Evolutionary conservation across 2,329 filamentous ascomycete species (phyloP), one percentile per base, ranked within the genome.

Genomic region (Aspergillus ustus): DNA sequence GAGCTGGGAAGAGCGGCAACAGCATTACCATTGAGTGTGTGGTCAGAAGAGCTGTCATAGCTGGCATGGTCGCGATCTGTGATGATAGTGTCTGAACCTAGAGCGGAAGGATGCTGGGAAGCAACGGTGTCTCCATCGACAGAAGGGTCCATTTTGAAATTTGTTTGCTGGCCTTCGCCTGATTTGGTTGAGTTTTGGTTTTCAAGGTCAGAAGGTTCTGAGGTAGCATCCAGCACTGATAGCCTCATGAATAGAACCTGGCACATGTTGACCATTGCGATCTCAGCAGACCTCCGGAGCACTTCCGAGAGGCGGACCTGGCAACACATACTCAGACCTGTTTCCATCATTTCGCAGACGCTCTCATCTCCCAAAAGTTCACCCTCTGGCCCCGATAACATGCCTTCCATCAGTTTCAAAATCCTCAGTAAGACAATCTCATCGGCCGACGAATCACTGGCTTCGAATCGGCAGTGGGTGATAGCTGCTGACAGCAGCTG

Each of bases 271-370:
- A 98, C 92, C 93, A 99, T 97, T 58, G 93, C 90, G 72, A 96
- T 95, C 78, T 99, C 95, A 2, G 95, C 95, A 20, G 93, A 96
- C 66, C 93, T 86, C 66, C 94, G 88, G 58, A 99, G 81, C 4
- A 98, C 88, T 70, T 97, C 93, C 9, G 93, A 97, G 63, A 98
- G 88, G 59, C 94, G 88, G 59, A 91, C 87, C 73, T 98, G 93
- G 66, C 94, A 99, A 81, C 95, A 99, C 82, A 99, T 98, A 73
- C 93, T 97, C 67, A 99, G 79, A 1, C 94, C 95, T 1, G 93
- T 94, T 75, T 97, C 95, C 94, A 99, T 98, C 93, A 99, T 98
- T 75, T 97, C 93, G 75, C 96, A 99, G 11, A 99, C 93, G 73
- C 94, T 98, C 80, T 98, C 94, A 71, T 99, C 95, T 61, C 94